phyloP scores from a whole-genome alignment of 345 rosid genomes.

The Eucalyptus leucophloia region DNA sequence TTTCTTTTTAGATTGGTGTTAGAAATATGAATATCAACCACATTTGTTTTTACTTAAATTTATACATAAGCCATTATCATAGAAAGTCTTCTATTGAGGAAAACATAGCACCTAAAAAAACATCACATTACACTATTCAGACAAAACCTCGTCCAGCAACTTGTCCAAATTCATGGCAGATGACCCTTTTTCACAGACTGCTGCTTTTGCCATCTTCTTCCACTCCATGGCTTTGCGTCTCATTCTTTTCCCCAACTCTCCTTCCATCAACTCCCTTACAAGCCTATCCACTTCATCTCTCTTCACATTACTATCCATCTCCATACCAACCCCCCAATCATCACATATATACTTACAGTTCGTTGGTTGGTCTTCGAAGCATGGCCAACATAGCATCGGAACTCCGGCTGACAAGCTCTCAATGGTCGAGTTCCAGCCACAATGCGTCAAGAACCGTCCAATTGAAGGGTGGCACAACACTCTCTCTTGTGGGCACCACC shows the following conservation, averaged over 20 bases:
- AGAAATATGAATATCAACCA: too few species aligned
- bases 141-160: not conserved
- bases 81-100: too few species aligned
- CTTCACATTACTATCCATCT: constrained; percentile 1
- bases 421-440: constrained; percentile 9
- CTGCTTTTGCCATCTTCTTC: not conserved
- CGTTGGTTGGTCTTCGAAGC: not conserved
- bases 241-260: not conserved
- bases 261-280: not conserved
- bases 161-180: not conserved
- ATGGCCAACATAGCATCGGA: constrained; percentile 10
- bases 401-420: constrained; percentile 1
- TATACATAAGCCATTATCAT: too few species aligned
- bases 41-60: too few species aligned
- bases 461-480: constrained; percentile 1
- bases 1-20: too few species aligned
- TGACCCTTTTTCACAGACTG: not conserved
- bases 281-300: not conserved
- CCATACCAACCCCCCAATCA: constrained; percentile 1
- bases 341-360: not conserved
- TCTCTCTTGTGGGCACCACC: constrained; percentile 5
- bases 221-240: not conserved
- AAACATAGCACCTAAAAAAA: not conserved
- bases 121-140: not conserved
- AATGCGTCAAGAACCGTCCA: constrained; percentile 1